Percentiles rank a stretch among this genome's conserved stretches.
phyloP scores from a whole-genome alignment of 2,329 filamentous ascomycete species.

The Neofusicoccum cordaticola region DNA sequence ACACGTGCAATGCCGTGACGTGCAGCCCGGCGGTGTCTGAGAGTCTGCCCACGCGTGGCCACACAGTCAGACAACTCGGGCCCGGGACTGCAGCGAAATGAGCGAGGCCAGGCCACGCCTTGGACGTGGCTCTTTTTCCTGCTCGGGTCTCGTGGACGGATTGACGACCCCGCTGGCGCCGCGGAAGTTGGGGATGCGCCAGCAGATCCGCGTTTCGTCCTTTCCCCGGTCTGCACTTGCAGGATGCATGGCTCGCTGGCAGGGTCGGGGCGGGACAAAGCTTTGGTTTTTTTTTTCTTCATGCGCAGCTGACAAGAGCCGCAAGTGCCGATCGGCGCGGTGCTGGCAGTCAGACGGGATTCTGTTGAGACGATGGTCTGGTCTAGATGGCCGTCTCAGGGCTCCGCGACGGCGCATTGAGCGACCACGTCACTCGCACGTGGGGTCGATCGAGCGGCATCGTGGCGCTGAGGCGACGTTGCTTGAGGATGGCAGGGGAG shows the following conservation, averaged over 20 bases:
- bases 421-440: conserved; percentile 4
- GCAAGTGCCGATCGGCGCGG: not conserved
- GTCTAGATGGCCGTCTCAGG: not conserved
- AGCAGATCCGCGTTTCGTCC: not conserved
- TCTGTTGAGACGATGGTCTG: not conserved
- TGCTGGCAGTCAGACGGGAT: not conserved
- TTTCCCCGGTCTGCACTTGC: not conserved
- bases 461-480: not conserved
- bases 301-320: not conserved
- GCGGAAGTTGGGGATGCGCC: not conserved
- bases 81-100: not conserved
- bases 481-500: not conserved
- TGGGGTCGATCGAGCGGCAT: not conserved
- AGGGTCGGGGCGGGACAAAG: too few species aligned
- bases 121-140: not conserved
- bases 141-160: not conserved
- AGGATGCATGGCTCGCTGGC: not conserved
- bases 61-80: not conserved
- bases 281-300: not conserved
- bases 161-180: not conserved
- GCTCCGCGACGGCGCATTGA: not conserved
- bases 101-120: not conserved
- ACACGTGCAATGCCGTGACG: not conserved
- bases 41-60: not conserved
- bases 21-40: not conserved